phyloP scores from a whole-genome alignment of 1,139 yeast species.

The Pichia sp. region DNA sequence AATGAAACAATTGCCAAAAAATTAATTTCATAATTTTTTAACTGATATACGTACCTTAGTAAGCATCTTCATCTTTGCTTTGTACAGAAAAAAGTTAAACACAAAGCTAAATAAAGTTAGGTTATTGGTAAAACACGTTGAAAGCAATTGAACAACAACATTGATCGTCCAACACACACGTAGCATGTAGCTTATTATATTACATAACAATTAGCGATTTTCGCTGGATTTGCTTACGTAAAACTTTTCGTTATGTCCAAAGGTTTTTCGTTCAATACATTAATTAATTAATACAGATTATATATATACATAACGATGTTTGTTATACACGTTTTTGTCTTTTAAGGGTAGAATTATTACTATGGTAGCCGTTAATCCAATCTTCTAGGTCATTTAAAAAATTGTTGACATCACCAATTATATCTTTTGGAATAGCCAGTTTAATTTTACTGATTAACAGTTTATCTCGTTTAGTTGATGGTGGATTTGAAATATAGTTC shows the following conservation, averaged over 20 bases:
- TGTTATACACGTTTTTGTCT: not conserved
- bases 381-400: slow-evolving; percentile 34
- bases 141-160: not conserved
- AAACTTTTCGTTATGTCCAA: too few relatives aligned
- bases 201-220: too few relatives aligned
- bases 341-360: not conserved
- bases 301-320: too few relatives aligned
- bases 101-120: not conserved
- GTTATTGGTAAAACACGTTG: too few relatives aligned
- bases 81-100: not conserved
- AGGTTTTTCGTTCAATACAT: too few relatives aligned
- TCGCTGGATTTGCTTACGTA: too few relatives aligned
- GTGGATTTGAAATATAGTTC: slow-evolving; percentile 12
- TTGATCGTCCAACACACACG: too few relatives aligned
- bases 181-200: too few relatives aligned
- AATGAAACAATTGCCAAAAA: too few relatives aligned
- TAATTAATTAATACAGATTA: too few relatives aligned
- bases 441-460: slow-evolving; percentile 16
- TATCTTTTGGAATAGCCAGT: slow-evolving; percentile 20
- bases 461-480: slow-evolving; percentile 15
- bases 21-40: too few relatives aligned
- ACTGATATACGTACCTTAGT: slow-evolving; percentile 59
- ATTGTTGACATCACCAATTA: slow-evolving; percentile 36
- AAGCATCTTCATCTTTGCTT: slow-evolving; percentile 76
- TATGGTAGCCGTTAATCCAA: slow-evolving; percentile 26